Base-by-base conservation (phyloP, 192 early-diverging fungal genomes). In the Irineochytrium annulatum region DNA sequence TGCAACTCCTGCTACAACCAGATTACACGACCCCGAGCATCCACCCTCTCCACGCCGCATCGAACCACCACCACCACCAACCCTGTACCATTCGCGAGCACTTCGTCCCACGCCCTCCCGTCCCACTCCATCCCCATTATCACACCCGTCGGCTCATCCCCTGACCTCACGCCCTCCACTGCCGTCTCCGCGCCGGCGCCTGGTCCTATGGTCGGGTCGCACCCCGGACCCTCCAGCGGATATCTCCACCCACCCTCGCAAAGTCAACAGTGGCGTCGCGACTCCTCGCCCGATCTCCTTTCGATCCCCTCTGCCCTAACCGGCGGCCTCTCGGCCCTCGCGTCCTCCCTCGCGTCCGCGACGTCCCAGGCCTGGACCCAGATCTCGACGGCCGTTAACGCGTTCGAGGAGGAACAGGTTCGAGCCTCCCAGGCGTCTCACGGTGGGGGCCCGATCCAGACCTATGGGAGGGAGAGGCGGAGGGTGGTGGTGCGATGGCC, bases 1-100 rank as follows among this genome's bases (percentile, higher is more conserved):
- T 88, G 87, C 67, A 71, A 77, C 37, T 35, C 71, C 16, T 88
- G 85, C 59, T 70, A 59, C 14, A 49, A 37, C 16, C 54, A 72
- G 3, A 52, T 86, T 1, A 67, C 63, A 5, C 53, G 52, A 19
- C 54, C 43, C 13, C 49, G 51, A 14, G 17, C 44, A 20, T 5
- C 16, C 46, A 8, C 39, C 53, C 0, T 20, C 19, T 4, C 16
- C 28, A 29, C 57, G 26, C 51, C 58, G 26, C 46, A 6, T 41
- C 8, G 8, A 8, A 41, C 8, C 37, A 41, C n/a, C 37, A 41
- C n/a, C 37, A n/a, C n/a, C n/a, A n/a, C 11, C n/a, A n/a, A n/a
- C 37, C n/a, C 37, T 41, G 37, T n/a, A 41, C 11, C 8, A 8
- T 13, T n/a, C 37, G 37, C 37, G 37, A n/a, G 11, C 37, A 13